phyloP scores from a whole-genome alignment of 2,329 filamentous ascomycete genomes.

The Xylariaceae sp. region DNA sequence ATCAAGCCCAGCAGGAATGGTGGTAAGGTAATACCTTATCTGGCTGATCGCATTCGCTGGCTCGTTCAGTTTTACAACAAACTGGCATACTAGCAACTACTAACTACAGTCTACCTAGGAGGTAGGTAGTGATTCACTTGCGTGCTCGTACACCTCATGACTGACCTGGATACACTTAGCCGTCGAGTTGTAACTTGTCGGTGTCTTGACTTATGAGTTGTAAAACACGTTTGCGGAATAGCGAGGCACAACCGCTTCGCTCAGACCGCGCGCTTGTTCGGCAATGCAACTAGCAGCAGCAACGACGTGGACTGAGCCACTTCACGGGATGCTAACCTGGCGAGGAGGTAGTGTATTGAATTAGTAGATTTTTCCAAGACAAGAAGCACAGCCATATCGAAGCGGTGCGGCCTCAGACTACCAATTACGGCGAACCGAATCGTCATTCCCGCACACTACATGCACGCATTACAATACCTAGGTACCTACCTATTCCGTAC shows the following conservation, averaged over 20 bases:
- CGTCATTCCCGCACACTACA: neutral
- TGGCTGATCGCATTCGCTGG: neutral
- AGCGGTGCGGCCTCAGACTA: slow-evolving; percentile 13
- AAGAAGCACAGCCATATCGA: neutral
- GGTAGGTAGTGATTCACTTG: too few species aligned
- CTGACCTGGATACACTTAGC: too few species aligned
- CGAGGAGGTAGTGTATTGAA: slow-evolving; percentile 3
- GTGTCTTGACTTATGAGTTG: neutral
- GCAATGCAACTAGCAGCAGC: neutral
- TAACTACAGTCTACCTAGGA: neutral
- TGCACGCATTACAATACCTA: slow-evolving; percentile 1
- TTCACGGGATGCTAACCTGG: neutral
- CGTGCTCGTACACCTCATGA: too few species aligned
- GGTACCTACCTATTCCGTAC: too few species aligned
- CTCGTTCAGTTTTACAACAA: neutral
- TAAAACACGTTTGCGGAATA: neutral
- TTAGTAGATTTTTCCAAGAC: neutral
- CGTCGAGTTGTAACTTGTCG: neutral
- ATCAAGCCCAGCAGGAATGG: slow-evolving; percentile 5
- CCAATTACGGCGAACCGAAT: neutral
- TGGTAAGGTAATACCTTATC: slow-evolving; percentile 1
- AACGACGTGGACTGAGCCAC: slow-evolving; percentile 14
- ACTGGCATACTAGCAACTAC: neutral
- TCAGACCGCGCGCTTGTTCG: slow-evolving; percentile 12
- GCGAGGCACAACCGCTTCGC: slow-evolving; percentile 2